Conservation (phyloP, 805 yeast species). For the Yamadazyma insecticola region DNA sequence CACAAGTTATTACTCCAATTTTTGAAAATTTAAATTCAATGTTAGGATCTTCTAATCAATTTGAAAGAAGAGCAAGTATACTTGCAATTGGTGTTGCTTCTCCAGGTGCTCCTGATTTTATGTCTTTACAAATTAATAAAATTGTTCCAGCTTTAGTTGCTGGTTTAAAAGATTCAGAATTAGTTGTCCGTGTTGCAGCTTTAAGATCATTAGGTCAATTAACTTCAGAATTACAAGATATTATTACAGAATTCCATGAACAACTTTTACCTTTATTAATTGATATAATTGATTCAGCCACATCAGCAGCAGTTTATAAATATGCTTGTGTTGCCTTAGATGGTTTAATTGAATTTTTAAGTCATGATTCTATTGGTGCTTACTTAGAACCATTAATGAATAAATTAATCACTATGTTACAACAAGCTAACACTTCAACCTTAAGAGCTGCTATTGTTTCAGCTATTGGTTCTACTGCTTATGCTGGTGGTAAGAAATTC, state of each 20-base stretch:
- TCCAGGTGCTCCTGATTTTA: conserved; percentile 92
- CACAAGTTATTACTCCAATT: conserved; percentile 82
- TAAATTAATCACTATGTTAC: conserved; percentile 79
- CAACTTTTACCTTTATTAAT: conserved; percentile 81
- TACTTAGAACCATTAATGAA: conserved; percentile 89
- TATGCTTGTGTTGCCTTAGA: conserved; percentile 90
- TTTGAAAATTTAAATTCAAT: conserved; percentile 57
- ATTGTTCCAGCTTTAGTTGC: conserved; percentile 66
- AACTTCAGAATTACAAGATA: conserved; percentile 80
- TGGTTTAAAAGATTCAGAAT: conserved; percentile 73
- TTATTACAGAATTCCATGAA: conserved; percentile 79
- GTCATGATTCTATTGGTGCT: conserved; percentile 73
- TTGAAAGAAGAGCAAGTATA: conserved; percentile 83
- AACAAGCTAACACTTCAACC: conserved; percentile 67
- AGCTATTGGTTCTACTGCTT: conserved; percentile 96
- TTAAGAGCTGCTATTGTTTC: conserved; percentile 80
- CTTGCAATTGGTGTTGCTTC: conserved; percentile 78
- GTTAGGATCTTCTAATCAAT: conserved; percentile 55
- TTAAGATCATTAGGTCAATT: conserved; percentile 73
- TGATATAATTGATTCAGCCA: conserved; percentile 79
- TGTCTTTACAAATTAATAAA: conserved; percentile 68
- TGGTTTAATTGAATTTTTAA: conserved; percentile 86
- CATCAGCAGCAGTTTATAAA: conserved; percentile 78
- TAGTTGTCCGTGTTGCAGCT: conserved; percentile 81
- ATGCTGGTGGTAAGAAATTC: conserved; percentile 86